Conservation (phyloP, 352 stramenopile genomes). For the Globisporangium carolinianum region DNA sequence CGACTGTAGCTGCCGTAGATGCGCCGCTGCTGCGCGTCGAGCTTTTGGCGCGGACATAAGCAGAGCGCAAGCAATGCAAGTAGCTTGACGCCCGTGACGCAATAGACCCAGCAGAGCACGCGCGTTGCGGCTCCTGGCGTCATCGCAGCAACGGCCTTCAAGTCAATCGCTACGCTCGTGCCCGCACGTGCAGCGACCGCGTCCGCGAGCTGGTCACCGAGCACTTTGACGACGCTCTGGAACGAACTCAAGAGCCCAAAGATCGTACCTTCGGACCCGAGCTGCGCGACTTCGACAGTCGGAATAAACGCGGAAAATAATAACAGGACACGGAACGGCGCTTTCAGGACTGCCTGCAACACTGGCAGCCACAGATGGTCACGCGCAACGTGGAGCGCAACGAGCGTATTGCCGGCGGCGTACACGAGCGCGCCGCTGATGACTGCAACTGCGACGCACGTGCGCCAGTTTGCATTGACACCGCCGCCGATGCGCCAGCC, state of each 20-base stretch:
- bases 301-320: conserved; percentile 30
- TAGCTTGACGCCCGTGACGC: conserved; percentile 13
- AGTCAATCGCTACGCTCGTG: conserved; percentile 7
- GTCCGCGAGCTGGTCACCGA: conserved; percentile 18
- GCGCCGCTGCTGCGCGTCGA: conserved; percentile 38
- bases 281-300: conserved; percentile 34
- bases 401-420: conserved; percentile 12
- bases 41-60: conserved; percentile 32
- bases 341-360: conserved; percentile 12
- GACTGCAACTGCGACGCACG: conserved; percentile 11
- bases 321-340: conserved; percentile 19
- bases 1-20: conserved; percentile 41
- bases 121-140: neutral
- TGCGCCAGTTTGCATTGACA: conserved; percentile 20
- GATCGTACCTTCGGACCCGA: conserved; percentile 34
- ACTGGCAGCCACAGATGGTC: conserved; percentile 18
- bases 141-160: conserved; percentile 1
- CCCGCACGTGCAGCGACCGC: conserved; percentile 7
- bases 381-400: conserved; percentile 17
- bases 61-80: conserved; percentile 17
- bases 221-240: conserved; percentile 27
- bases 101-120: conserved; percentile 17
- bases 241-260: conserved; percentile 28
- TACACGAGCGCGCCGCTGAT: conserved; percentile 12
- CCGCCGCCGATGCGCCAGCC: conserved; percentile 16